Conservation (phyloP, 2,329 filamentous ascomycete genomes). For the Chlorencoelia australis region DNA sequence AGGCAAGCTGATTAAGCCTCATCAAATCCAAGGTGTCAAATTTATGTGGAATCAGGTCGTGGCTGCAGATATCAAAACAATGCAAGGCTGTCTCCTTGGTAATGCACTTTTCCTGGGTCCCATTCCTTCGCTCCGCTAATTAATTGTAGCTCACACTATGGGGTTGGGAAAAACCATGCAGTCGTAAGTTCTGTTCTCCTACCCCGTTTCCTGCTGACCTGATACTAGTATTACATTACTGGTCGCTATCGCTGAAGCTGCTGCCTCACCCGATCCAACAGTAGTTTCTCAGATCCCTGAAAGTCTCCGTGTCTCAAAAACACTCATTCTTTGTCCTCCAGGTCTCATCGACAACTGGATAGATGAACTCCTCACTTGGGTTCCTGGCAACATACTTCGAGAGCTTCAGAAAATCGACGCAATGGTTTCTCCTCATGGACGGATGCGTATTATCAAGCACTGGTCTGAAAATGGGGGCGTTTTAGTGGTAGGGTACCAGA, state of each 20-base stretch:
- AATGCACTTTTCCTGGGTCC: slow-evolving; percentile 87
- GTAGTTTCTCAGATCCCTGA: slow-evolving; percentile 58
- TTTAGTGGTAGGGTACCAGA: slow-evolving; percentile 64
- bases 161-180: slow-evolving; percentile 91
- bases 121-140: too few relatives aligned
- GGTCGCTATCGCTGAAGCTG: slow-evolving; percentile 59
- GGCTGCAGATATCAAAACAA: slow-evolving; percentile 36
- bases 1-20: slow-evolving; percentile 57
- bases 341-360: slow-evolving; percentile 72
- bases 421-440: slow-evolving; percentile 26
- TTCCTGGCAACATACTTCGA: slow-evolving; percentile 45
- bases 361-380: slow-evolving; percentile 67
- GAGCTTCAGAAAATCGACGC: slow-evolving; percentile 45
- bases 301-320: slow-evolving; percentile 50
- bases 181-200: slow-evolving; percentile 36
- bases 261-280: slow-evolving; percentile 44
- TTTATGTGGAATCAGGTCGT: slow-evolving; percentile 87
- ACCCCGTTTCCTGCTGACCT: slow-evolving; percentile 8
- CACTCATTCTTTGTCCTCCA: slow-evolving; percentile 67
- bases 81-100: slow-evolving; percentile 70
- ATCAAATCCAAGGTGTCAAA: slow-evolving; percentile 72
- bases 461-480: slow-evolving; percentile 63
- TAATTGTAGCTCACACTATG: slow-evolving; percentile 90
- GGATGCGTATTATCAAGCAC: slow-evolving; percentile 36
- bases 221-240: slow-evolving; percentile 59